These are phyloP conservation scores for Pseudogymnoascus sp. DNA, from an alignment of 2,329 filamentous ascomycete genomes.

Conservation along the genomic window DNA sequence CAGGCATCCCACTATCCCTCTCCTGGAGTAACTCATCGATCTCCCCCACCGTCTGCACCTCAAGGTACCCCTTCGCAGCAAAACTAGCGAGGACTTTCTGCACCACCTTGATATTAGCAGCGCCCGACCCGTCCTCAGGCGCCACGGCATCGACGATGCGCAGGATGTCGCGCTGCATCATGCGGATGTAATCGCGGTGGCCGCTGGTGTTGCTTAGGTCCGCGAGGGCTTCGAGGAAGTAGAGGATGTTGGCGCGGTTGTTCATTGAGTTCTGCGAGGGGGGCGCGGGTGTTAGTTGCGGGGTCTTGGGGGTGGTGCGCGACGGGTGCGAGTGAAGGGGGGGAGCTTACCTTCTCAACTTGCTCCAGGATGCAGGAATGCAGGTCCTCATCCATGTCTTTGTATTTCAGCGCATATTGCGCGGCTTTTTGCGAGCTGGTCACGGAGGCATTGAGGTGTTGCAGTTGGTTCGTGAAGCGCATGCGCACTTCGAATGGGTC, in stretches of 20 bases:
- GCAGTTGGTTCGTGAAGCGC: constrained; percentile 84
- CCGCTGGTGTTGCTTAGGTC: constrained; percentile 55
- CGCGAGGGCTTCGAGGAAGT: constrained; percentile 92
- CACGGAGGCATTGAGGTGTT: constrained; percentile 84
- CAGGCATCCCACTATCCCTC: constrained; percentile 45
- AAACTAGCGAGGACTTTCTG: constrained; percentile 69
- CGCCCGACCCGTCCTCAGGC: constrained; percentile 75
- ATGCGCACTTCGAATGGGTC: constrained; percentile 98
- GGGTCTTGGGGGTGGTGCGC: background rate
- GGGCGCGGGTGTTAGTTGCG: background rate
- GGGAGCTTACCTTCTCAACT: constrained; percentile 60
- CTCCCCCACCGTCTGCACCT: constrained; percentile 64
- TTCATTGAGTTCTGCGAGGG: constrained; percentile 76
- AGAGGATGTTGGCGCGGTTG: constrained; percentile 96
- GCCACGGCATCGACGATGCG: constrained; percentile 87
- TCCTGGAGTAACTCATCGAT: constrained; percentile 78
- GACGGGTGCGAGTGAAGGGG: background rate
- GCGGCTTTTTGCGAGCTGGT: constrained; percentile 86
- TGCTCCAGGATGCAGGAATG: constrained; percentile 97
- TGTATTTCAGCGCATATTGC: constrained; percentile 87
- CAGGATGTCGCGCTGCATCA: constrained; percentile 91
- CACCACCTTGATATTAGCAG: constrained; percentile 89
- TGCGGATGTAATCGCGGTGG: constrained; percentile 76
- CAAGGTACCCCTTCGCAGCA: constrained; percentile 61
- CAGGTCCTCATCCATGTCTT: constrained; percentile 91